A percentile compares a stretch with the other conserved stretches of the same genome.
Evolutionary conservation across 495 filamentous ascomycete genomes (phyloP).

Genomic region (Penicillium alfredii): DNA sequence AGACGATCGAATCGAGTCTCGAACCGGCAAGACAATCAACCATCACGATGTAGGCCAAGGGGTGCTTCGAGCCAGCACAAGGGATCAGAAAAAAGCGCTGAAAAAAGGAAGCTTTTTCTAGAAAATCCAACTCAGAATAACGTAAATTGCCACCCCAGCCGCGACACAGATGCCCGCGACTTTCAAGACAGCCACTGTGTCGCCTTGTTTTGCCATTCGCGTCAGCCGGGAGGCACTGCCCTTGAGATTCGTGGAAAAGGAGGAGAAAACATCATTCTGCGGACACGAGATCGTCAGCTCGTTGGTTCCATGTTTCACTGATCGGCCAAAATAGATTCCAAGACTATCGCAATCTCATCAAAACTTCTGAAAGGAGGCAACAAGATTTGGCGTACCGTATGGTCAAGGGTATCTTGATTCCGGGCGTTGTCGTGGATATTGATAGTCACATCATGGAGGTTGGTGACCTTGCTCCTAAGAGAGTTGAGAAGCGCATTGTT

Average conservation of each 20-base stretch:
- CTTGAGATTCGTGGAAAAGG: slow-evolving; percentile 56
- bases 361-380: too few species aligned
- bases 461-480: slow-evolving; percentile 81
- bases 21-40: slow-evolving; percentile 19
- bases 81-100: too few species aligned
- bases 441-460: slow-evolving; percentile 91
- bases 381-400: slow-evolving; percentile 64
- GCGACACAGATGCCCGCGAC: slow-evolving; percentile 77
- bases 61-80: too few species aligned
- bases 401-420: slow-evolving; percentile 78
- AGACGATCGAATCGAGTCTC: slow-evolving; percentile 5
- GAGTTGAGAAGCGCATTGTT: slow-evolving; percentile 94
- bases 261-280: slow-evolving; percentile 60
- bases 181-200: slow-evolving; percentile 85
- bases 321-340: too few species aligned
- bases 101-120: slow-evolving; percentile 19
- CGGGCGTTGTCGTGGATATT: slow-evolving; percentile 96
- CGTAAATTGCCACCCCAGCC: slow-evolving; percentile 68
- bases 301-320: too few species aligned
- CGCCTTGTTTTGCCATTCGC: slow-evolving; percentile 86
- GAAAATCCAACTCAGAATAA: slow-evolving; percentile 62
- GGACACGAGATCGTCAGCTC: too few species aligned
- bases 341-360: too few species aligned
- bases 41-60: neutral
- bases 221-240: slow-evolving; percentile 80